Base-by-base conservation (phyloP, 1,284 basidiomycete species). In the Trametes pubescens region DNA sequence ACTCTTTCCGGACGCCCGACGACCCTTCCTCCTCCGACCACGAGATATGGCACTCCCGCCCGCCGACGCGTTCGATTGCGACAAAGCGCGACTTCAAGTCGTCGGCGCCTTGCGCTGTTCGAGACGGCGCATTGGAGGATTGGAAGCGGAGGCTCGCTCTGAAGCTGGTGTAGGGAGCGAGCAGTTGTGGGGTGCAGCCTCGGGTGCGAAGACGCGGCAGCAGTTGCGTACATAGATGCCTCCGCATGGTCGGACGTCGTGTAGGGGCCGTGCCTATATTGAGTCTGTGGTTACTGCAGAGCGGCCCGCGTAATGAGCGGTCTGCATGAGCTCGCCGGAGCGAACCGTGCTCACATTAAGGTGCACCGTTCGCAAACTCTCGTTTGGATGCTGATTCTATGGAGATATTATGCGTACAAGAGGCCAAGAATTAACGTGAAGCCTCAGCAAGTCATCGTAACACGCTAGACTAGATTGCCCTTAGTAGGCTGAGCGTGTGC, bases 51-150 rank as follows among this genome's bases (percentile, higher is more conserved):
- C 73, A 73, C 56, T 74, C 75, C 24, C 75, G 62, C 7, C 74
- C 74, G 38, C 72, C 71, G 29, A 74, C 68, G 22, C 73, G 73
- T 56, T 76, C 74, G n/a, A 76, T 62, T 0, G 72, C 74, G 51
- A 76, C 73, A 7, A 69, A 71, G 24, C 68, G 65, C 10, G 65
- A n/a, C 40, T 57, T 62, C 4, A 57, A 26, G 11, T 51, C 24
- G 26, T 49, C 29, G 24, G 40, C 18, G 35, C 51, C 51, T 14
- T 21, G 11, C 2, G 37, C 18, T 29, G 35, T 16, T 3, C 26
- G 55, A 3, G 18, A 14, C 10, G 11, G 43, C 16, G 47, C 59
- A 49, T 57, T 8, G 2, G 47, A 44, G 2, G 60, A 61, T 24
- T 56, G 60, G 8, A 56, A 49, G 16, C 56, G 56, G 6, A 57